Conservation (phyloP, 352 stramenopile species). For the Pythium rishiriense region DNA sequence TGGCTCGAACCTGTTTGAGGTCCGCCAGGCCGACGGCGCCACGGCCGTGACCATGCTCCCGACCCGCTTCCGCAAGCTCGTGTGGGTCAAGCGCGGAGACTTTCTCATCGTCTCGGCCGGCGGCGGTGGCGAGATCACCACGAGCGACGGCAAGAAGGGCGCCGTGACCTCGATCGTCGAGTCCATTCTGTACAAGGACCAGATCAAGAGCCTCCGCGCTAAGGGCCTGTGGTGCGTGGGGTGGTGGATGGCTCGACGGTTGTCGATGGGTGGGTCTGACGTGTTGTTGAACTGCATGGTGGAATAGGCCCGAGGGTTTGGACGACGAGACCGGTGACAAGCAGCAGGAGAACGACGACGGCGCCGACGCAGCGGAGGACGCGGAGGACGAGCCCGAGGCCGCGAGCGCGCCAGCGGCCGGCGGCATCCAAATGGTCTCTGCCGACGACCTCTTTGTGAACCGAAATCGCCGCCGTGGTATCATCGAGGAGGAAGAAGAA, state of each 20-base stretch:
- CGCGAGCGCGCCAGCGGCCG: conserved; percentile 21
- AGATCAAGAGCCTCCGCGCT: conserved; percentile 97
- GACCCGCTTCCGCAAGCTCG: conserved; percentile 98
- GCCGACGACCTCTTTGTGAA: conserved; percentile 62
- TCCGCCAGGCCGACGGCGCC: conserved; percentile 62
- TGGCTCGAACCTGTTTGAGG: conserved; percentile 97
- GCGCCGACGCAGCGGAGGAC: conserved; percentile 16
- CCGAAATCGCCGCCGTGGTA: conserved; percentile 73
- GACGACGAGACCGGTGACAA: conserved; percentile 33
- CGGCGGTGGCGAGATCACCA: conserved; percentile 60
- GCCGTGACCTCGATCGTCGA: conserved; percentile 91
- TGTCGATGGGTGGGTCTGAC: conserved; percentile 1
- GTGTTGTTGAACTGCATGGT: conserved; percentile 5
- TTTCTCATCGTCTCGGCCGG: conserved; percentile 94
- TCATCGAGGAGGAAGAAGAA: conserved; percentile 74
- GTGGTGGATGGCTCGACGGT: not conserved
- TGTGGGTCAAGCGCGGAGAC: conserved; percentile 98
- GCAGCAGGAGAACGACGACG: conserved; percentile 11
- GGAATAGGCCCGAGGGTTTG: conserved; percentile 59
- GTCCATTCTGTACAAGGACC: conserved; percentile 98
- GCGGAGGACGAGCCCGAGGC: conserved; percentile 23
- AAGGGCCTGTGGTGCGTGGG: conserved; percentile 90
- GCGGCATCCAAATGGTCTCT: conserved; percentile 61
- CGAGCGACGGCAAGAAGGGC: conserved; percentile 81
- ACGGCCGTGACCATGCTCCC: conserved; percentile 93